Evolutionary conservation across 2,329 filamentous ascomycete species (phyloP).

Genomic region (Pseudocercospora macadamiae): DNA sequence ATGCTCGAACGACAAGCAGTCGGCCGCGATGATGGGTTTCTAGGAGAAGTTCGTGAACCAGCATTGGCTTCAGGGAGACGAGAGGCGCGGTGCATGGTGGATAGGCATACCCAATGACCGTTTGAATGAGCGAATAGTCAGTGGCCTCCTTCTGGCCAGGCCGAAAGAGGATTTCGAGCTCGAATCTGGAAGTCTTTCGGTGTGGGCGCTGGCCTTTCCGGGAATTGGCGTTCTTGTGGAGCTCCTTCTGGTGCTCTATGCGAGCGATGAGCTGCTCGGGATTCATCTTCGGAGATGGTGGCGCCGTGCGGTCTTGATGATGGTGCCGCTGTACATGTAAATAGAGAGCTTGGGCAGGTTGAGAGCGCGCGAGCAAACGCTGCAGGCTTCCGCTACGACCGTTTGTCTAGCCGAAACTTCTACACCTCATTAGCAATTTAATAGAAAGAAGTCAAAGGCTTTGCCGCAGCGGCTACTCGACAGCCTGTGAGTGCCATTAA

Average conservation of each 20-base stretch:
- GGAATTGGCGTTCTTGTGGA: background rate
- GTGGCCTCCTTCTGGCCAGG: background rate
- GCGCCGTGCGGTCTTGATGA: too few relatives aligned
- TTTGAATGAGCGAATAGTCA: background rate
- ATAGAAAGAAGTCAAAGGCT: too few relatives aligned
- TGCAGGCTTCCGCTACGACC: too few relatives aligned
- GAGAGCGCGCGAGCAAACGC: too few relatives aligned
- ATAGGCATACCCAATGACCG: constrained; percentile 11
- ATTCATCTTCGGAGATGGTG: too few relatives aligned
- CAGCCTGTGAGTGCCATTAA: too few relatives aligned
- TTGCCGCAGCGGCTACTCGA: too few relatives aligned
- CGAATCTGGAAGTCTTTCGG: background rate
- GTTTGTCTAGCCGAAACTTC: too few relatives aligned
- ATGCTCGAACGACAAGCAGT: constrained; percentile 23
- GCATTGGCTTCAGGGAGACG: constrained; percentile 17
- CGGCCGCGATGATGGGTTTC: constrained; percentile 26
- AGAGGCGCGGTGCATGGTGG: constrained; percentile 21
- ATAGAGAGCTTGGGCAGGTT: too few relatives aligned
- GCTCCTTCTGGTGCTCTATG: background rate
- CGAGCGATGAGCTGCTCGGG: background rate
- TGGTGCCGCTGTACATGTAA: too few relatives aligned
- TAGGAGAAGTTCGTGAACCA: constrained; percentile 17
- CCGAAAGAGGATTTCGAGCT: background rate
- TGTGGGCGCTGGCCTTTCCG: constrained; percentile 1
- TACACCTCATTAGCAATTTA: too few relatives aligned